A percentile compares a stretch with the other conserved stretches of the same genome.
Evolutionary conservation across 805 yeast genomes (phyloP).

Genomic region (Lachancea dasiensis): DNA sequence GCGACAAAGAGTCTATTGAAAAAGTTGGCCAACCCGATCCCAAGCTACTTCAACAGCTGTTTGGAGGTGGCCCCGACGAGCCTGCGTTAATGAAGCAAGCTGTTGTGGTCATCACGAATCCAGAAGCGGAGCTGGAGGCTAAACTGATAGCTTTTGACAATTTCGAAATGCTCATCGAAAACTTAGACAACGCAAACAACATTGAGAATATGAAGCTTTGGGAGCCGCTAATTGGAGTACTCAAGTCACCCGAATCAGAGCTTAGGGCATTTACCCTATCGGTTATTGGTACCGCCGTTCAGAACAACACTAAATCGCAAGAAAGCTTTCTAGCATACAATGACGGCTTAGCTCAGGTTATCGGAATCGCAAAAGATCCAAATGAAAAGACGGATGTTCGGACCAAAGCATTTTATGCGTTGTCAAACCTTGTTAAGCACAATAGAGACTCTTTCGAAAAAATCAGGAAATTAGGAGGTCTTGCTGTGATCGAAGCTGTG

Average conservation of each 20-base stretch:
- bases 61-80: slow-evolving; percentile 79
- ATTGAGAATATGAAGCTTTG: slow-evolving; percentile 78
- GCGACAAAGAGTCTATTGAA: slow-evolving; percentile 60
- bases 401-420: slow-evolving; percentile 69
- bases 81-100: slow-evolving; percentile 81
- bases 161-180: slow-evolving; percentile 89
- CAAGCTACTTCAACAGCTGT: slow-evolving; percentile 68
- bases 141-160: slow-evolving; percentile 79
- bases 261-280: slow-evolving; percentile 61
- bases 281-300: slow-evolving; percentile 85
- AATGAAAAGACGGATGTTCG: slow-evolving; percentile 35
- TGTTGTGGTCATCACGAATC: slow-evolving; percentile 50
- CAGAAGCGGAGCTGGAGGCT: slow-evolving; percentile 54
- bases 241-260: slow-evolving; percentile 39
- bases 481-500: slow-evolving; percentile 43
- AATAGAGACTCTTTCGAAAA: slow-evolving; percentile 46
- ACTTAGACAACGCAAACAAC: slow-evolving; percentile 90
- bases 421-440: slow-evolving; percentile 70
- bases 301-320: slow-evolving; percentile 78
- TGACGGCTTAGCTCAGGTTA: slow-evolving; percentile 41
- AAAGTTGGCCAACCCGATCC: slow-evolving; percentile 72
- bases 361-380: slow-evolving; percentile 35
- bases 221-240: slow-evolving; percentile 56
- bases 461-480: slow-evolving; percentile 58
- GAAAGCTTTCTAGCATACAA: slow-evolving; percentile 51